Evolutionary conservation across 495 filamentous ascomycete genomes (phyloP).

Genomic region (Aspergillus indologenus): DNA sequence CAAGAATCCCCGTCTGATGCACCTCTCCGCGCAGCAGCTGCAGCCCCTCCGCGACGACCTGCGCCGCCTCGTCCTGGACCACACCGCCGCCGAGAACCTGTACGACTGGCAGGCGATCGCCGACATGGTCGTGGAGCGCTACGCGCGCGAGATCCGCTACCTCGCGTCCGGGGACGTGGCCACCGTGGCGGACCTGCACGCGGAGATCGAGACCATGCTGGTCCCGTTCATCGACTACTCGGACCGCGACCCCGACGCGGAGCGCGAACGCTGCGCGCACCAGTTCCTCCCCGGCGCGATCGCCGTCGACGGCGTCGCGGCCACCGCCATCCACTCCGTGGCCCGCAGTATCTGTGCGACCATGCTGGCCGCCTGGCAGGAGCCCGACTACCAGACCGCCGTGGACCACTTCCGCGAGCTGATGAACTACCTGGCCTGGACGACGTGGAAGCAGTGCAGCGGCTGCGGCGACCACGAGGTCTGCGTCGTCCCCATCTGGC

Average conservation of each 20-base stretch:
- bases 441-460: slow-evolving; percentile 59
- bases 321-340: slow-evolving; percentile 46
- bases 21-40: slow-evolving; percentile 36
- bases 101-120: slow-evolving; percentile 60
- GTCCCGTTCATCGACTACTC: slow-evolving; percentile 51
- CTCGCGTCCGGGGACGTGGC: slow-evolving; percentile 39
- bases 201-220: slow-evolving; percentile 45
- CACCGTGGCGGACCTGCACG: slow-evolving; percentile 32
- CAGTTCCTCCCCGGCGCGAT: slow-evolving; percentile 42
- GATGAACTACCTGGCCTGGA: slow-evolving; percentile 54
- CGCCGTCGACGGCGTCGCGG: slow-evolving; percentile 21
- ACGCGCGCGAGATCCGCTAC: slow-evolving; percentile 49
- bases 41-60: slow-evolving; percentile 42
- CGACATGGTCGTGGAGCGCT: slow-evolving; percentile 60
- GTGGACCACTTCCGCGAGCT: slow-evolving; percentile 35
- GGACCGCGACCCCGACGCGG: slow-evolving; percentile 28
- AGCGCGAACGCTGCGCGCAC: slow-evolving; percentile 46
- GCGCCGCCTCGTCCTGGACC: slow-evolving; percentile 31
- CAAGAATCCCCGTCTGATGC: slow-evolving; percentile 46
- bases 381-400: slow-evolving; percentile 23
- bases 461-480: slow-evolving; percentile 54
- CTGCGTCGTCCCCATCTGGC: slow-evolving; percentile 69
- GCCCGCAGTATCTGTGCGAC: slow-evolving; percentile 48
- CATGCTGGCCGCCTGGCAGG: slow-evolving; percentile 39
- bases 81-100: slow-evolving; percentile 15